Evolutionary conservation across 106 monocot species (phyloP).

Genomic region (Dendrobium catenatum): DNA sequence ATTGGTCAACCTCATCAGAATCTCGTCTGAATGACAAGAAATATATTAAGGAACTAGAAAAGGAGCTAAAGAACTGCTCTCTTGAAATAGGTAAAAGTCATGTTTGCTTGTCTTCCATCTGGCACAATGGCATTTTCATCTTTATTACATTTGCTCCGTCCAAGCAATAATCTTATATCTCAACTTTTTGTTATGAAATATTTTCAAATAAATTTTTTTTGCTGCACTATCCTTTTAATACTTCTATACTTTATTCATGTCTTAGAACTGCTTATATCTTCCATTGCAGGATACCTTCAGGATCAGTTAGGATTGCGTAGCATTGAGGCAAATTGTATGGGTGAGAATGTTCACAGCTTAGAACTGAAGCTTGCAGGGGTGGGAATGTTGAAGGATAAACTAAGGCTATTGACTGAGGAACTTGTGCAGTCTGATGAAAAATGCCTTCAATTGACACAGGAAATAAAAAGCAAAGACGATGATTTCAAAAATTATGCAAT

Average conservation of each 20-base stretch:
- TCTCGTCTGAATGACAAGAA: slow-evolving; percentile 26
- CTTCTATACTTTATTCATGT: not conserved
- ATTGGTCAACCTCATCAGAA: slow-evolving; percentile 19
- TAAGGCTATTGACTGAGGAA: slow-evolving; percentile 33
- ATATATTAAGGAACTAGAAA: slow-evolving; percentile 54
- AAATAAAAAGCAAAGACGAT: slow-evolving; percentile 40
- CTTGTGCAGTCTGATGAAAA: slow-evolving; percentile 37
- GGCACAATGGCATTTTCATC: not conserved
- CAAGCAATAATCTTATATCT: not conserved
- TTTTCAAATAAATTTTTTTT: not conserved
- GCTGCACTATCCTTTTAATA: not conserved
- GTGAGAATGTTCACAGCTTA: slow-evolving; percentile 50
- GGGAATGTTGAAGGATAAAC: slow-evolving; percentile 35
- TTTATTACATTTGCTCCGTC: not conserved
- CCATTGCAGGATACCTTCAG: slow-evolving; percentile 62
- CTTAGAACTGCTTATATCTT: not conserved
- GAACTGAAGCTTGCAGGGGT: slow-evolving; percentile 47
- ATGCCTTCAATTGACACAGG: slow-evolving; percentile 26
- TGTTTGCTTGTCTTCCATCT: not conserved
- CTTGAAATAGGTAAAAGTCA: slow-evolving; percentile 60
- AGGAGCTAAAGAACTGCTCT: slow-evolving; percentile 50
- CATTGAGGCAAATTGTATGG: slow-evolving; percentile 47
- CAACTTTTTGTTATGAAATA: not conserved
- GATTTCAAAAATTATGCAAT: slow-evolving; percentile 39
- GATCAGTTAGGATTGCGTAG: slow-evolving; percentile 60